These are phyloP conservation scores for Parastagonospora nodorum DNA, from an alignment of 2,329 filamentous ascomycete genomes.

Conservation along the genomic window DNA sequence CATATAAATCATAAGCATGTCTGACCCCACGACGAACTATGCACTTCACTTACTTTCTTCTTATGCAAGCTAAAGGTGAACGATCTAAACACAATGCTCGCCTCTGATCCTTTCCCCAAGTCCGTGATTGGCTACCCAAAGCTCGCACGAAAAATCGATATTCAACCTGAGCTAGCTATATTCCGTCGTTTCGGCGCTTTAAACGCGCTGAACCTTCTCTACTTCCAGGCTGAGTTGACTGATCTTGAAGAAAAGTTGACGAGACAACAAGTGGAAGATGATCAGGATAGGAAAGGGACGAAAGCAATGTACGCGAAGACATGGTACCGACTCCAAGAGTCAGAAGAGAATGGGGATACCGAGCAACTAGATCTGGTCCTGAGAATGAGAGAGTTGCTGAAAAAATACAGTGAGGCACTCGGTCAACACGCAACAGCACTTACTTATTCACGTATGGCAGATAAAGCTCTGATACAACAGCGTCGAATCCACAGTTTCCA, in stretches of 20 bases:
- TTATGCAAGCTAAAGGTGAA: too few species aligned
- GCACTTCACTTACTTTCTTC: too few species aligned
- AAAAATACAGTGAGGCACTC: conserved; percentile 15
- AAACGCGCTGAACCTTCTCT: conserved; percentile 10
- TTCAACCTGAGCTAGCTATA: conserved; percentile 3
- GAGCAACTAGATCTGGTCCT: conserved; percentile 12
- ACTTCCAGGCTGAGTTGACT: conserved; percentile 10
- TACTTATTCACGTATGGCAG: conserved; percentile 1
- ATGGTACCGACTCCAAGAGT: conserved; percentile 5
- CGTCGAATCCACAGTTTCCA: conserved; percentile 9
- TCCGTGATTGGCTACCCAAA: conserved; percentile 4
- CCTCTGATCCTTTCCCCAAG: background rate
- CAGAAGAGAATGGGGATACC: conserved; percentile 5
- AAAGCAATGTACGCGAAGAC: conserved; percentile 6
- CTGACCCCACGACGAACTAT: too few species aligned
- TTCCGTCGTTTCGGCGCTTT: conserved; percentile 8
- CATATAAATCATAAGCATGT: too few species aligned
- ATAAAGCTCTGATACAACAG: conserved; percentile 24
- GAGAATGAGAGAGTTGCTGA: conserved; percentile 11
- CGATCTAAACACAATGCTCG: too few species aligned
- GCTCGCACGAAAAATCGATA: conserved; percentile 6
- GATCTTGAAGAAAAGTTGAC: conserved; percentile 3
- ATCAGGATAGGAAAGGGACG: background rate
- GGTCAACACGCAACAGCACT: background rate
- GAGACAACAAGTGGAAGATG: conserved; percentile 2